Percentiles rank a stretch among this genome's conserved stretches.
Evolutionary conservation across 2,329 filamentous ascomycete species (phyloP).

Genomic region (Sporothrix protearum): DNA sequence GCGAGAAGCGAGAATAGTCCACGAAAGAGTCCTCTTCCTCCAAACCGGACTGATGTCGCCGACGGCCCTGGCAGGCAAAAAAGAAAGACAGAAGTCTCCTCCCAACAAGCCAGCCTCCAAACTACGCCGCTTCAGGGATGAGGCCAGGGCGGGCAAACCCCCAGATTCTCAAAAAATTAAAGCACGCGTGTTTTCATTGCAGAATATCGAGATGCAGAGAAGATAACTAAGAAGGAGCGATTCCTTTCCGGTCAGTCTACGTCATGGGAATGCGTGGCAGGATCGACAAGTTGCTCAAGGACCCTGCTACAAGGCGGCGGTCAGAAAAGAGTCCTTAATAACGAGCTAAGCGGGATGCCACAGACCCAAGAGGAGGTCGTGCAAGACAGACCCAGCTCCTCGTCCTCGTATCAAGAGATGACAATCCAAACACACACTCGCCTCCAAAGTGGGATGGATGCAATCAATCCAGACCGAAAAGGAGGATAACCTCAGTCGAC

Average conservation of each 20-base stretch:
- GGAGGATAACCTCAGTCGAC: not conserved
- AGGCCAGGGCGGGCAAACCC: not conserved
- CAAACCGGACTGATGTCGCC: slow-evolving; percentile 17
- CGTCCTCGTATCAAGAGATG: not conserved
- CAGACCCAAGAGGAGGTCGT: not conserved
- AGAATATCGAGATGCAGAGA: not conserved
- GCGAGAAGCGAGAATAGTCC: not conserved
- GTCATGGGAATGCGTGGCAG: not conserved
- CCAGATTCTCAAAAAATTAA: not conserved
- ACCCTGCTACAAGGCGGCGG: not conserved
- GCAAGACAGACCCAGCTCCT: not conserved
- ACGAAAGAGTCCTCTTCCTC: not conserved
- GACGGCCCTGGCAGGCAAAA: not conserved
- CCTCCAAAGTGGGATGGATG: too few relatives aligned
- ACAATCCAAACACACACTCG: not conserved
- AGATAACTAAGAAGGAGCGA: not conserved
- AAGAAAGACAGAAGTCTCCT: not conserved
- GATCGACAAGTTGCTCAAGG: not conserved
- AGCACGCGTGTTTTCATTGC: not conserved
- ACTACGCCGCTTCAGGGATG: not conserved
- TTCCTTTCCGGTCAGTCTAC: not conserved
- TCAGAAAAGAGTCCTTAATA: slow-evolving; percentile 13
- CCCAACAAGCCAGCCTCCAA: not conserved
- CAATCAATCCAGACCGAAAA: too few relatives aligned
- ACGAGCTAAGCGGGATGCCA: not conserved